phyloP scores from a whole-genome alignment of 352 stramenopile species.

The Hyaloperonospora arabidopsidis region DNA sequence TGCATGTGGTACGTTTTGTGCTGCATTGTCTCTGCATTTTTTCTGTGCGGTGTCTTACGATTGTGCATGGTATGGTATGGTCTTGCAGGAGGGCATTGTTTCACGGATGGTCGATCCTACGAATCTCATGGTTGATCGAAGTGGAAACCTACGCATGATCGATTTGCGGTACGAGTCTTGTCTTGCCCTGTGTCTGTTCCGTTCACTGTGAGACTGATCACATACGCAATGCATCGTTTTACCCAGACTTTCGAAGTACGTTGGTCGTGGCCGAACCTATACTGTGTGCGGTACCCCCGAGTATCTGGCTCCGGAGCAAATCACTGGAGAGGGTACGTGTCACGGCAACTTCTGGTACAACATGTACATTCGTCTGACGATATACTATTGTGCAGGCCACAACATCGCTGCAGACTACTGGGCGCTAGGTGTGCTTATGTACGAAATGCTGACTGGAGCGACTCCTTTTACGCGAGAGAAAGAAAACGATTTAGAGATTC shows the following conservation, averaged over 20 bases:
- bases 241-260: conserved; percentile 74
- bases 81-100: conserved; percentile 62
- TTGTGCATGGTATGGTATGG: background rate
- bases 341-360: background rate
- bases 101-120: conserved; percentile 70
- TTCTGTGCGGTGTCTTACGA: conserved; percentile 1
- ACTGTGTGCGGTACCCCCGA: conserved; percentile 82
- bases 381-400: conserved; percentile 37
- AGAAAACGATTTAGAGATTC: conserved; percentile 81
- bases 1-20: conserved; percentile 52
- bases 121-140: conserved; percentile 74
- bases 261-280: conserved; percentile 75
- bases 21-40: background rate
- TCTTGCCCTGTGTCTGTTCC: background rate
- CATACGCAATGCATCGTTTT: conserved; percentile 3
- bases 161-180: conserved; percentile 51
- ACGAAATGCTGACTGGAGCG: conserved; percentile 85
- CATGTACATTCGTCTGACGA: background rate
- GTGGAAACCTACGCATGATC: conserved; percentile 75
- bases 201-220: background rate
- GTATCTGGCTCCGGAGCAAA: conserved; percentile 80
- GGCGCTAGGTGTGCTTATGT: conserved; percentile 90
- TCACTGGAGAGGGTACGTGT: conserved; percentile 69
- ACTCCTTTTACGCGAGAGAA: conserved; percentile 85
- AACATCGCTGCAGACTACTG: conserved; percentile 88